A percentile compares a stretch with the other conserved stretches of the same genome.
phyloP scores from a whole-genome alignment of 768 basidiomycete genomes.

The Lactarius psammicola region DNA sequence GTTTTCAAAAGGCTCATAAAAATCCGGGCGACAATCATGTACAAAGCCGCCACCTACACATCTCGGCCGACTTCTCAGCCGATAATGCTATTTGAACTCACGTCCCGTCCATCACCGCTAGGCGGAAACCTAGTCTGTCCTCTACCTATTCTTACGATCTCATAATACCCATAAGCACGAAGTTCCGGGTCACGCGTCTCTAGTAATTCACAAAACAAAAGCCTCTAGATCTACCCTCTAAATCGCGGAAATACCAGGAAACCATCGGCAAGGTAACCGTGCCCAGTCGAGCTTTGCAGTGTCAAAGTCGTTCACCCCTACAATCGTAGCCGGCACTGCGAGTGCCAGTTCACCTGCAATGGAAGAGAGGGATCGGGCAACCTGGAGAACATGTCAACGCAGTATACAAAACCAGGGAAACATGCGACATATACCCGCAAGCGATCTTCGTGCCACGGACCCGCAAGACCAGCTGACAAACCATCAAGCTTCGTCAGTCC shows the following conservation, averaged over 20 bases:
- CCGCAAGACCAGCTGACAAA: constrained; percentile 43
- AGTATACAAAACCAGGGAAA: constrained; percentile 2
- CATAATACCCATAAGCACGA: background rate
- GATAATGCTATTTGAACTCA: background rate
- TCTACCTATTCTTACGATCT: background rate
- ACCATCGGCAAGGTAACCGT: constrained; percentile 33
- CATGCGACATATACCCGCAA: constrained; percentile 39
- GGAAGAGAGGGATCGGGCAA: constrained; percentile 34
- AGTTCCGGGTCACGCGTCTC: background rate
- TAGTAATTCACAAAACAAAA: background rate
- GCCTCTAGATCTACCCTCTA: constrained; percentile 14
- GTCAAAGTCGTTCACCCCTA: constrained; percentile 28
- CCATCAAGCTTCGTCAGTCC: constrained; percentile 15
- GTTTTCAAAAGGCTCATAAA: too few relatives aligned
- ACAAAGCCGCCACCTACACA: background rate
- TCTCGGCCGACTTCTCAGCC: too few relatives aligned
- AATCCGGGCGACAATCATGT: background rate
- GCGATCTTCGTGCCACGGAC: constrained; percentile 49
- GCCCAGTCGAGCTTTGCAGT: constrained; percentile 29
- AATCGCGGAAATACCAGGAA: constrained; percentile 28
- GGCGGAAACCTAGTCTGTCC: background rate
- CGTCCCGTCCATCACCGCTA: background rate
- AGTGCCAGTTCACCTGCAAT: constrained; percentile 27
- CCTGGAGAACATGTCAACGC: constrained; percentile 36
- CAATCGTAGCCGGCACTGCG: constrained; percentile 20